Evolutionary conservation across 208 protist species (phyloP), one percentile per base, ranked within the genome.

Genomic region (Acanthamoeba lugdunensis): DNA sequence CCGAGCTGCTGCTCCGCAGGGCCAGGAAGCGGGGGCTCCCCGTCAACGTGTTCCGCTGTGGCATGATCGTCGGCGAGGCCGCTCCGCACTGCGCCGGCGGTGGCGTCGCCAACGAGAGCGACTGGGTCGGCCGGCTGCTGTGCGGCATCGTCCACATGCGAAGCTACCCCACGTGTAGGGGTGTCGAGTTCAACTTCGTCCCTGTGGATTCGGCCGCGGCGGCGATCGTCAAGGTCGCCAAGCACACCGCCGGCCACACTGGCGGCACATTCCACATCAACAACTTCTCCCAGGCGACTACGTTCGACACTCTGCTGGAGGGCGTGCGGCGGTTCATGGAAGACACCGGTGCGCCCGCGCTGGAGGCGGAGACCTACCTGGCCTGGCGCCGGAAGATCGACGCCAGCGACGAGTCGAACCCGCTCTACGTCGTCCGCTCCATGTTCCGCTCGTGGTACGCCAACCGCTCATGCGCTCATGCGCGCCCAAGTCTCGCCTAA

Each of bases 121-220:
- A 79, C 37, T 79, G 69, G 69, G 69, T 79, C 6, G 16, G 33
- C n/a, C 69, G 69, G 25, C 33, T 79, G 16, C 28, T 79, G 4
- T 45, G 69, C n/a, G 69, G 69, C 14, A 79, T 79, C n/a, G 37
- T 48, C 37, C 69, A 79, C 37, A 79, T 79, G 69, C 69, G 37
- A 1, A 79, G 69, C 69, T 79, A 79, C 37, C 69, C 69, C 69
- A 9, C 45, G 7, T 79, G 69, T 18, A 79, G 45, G 45, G 69
- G 69, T 0, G 69, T 79, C 4, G 69, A 79, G 30, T 79, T 79
- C 69, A 79, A 79, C 69, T 79, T 79, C 14, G 16, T 79, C 7
- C 69, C 69, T 4, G 69, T 79, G 30, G 30, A 79, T 6, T 79
- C n/a, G 7, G 69, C 69, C 16, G 69, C 69, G 1, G 37, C 9